A percentile compares a stretch with the other conserved stretches of the same genome.
Conservation (phyloP, 768 basidiomycete genomes). For the Psilocybe azurescens region DNA sequence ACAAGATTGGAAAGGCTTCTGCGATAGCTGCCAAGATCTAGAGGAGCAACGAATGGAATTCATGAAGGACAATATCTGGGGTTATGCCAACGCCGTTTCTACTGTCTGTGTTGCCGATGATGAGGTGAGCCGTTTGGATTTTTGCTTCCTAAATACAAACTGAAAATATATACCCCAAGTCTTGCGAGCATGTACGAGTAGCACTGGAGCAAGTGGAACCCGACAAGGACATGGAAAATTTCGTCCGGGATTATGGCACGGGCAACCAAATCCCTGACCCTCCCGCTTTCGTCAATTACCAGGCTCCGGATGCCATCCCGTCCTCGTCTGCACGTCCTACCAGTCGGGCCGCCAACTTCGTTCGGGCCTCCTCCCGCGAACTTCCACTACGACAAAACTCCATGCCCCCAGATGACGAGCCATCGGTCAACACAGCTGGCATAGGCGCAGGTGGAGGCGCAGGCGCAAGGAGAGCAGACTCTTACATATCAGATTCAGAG, state of each 20-base stretch:
- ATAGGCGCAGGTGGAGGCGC: conserved; percentile 68
- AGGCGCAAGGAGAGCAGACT: conserved; percentile 40
- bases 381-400: conserved; percentile 32
- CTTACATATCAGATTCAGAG: conserved; percentile 32
- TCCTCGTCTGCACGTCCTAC: conserved; percentile 61
- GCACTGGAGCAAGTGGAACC: conserved; percentile 90
- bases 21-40: conserved; percentile 93
- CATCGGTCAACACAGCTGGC: conserved; percentile 65
- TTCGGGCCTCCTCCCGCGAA: conserved; percentile 47
- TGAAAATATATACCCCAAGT: conserved; percentile 51
- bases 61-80: conserved; percentile 95
- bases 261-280: conserved; percentile 89
- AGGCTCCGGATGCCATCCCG: conserved; percentile 66
- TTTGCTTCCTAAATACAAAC: neutral
- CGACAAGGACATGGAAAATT: conserved; percentile 86
- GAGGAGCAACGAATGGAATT: conserved; percentile 96
- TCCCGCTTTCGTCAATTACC: conserved; percentile 86
- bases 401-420: conserved; percentile 45
- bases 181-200: conserved; percentile 88
- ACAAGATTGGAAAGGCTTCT: conserved; percentile 91
- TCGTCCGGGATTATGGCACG: conserved; percentile 89
- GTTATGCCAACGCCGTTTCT: conserved; percentile 95
- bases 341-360: conserved; percentile 62
- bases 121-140: conserved; percentile 60
- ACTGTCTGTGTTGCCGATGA: conserved; percentile 96